Base-by-base conservation (phyloP, 768 basidiomycete genomes). In the Suillus placidus region DNA sequence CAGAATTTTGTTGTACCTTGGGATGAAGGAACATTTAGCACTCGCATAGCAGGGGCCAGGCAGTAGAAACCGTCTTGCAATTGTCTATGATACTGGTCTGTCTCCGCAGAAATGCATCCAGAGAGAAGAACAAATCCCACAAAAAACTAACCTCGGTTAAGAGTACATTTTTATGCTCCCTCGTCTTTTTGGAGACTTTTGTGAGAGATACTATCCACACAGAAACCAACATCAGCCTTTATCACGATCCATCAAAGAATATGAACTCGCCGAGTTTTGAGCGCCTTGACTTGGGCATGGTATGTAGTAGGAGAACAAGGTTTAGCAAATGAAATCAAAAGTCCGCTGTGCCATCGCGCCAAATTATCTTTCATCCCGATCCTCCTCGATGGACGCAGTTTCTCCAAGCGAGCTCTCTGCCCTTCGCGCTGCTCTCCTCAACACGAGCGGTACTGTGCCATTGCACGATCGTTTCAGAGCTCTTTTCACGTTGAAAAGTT, bases 111-210 rank as follows among this genome's bases (percentile, higher is more conserved):
- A 51, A 30, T 10, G 26, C 18, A 26, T 35, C 16, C 37, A 10
- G 18, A 42, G 38, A 26, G 16, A 20, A 60, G 18, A 40, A 60
- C 30, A 34, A 23, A 45, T 35, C 35, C 42, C 20, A 10, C 32
- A 60, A 34, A 26, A 38, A 20, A 77, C 85, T 49, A 64, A 94
- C 93, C 80, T 94, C 88, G 66, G 84, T 85, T 75, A 98, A 88
- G 73, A 97, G 81, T 57, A 86, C 87, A 69, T 82, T 85, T 85
- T 99, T 99, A 73, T 95, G 89, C 74, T 93, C 94, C 77, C 85
- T 91, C 32, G 92, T 94, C 85, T 97, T 96, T 78, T 97, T 95
- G 12, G 87, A 81, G 74, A 97, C 95, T 82, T 98, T 95, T 52
- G 97, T 95, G 73, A 99, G 82, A 34, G 96, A 92, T 40, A 98